Evolutionary conservation across 495 filamentous ascomycete species (phyloP).

Genomic region (Penicillium arizonense): DNA sequence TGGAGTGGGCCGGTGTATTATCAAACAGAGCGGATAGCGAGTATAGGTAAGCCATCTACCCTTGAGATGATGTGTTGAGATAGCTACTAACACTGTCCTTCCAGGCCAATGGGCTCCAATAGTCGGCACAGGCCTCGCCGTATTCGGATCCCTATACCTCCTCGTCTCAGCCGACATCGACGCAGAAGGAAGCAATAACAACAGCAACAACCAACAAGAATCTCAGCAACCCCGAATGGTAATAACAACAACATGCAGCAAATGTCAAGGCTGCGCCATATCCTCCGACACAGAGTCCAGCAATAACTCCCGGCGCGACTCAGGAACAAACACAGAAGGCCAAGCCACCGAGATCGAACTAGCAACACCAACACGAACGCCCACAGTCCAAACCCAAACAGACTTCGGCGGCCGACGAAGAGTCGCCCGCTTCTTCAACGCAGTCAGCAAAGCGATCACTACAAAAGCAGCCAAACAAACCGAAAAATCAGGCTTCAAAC

Average conservation of each 20-base stretch:
- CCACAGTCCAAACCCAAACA: constrained; percentile 8
- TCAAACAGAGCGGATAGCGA: constrained; percentile 55
- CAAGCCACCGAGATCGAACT: not conserved
- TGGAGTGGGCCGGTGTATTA: constrained; percentile 47
- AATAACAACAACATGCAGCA: constrained; percentile 6
- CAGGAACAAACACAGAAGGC: not conserved
- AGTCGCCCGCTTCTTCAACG: constrained; percentile 36
- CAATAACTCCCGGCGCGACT: not conserved
- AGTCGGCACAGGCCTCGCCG: constrained; percentile 52
- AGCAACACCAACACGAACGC: not conserved
- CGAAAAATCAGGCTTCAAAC: constrained; percentile 46
- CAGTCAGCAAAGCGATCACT: constrained; percentile 35
- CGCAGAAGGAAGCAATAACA: constrained; percentile 14
- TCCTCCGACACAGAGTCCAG: not conserved
- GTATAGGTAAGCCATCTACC: constrained; percentile 42
- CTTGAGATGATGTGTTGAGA: not conserved
- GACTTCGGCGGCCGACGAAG: constrained; percentile 35
- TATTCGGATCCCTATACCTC: constrained; percentile 53
- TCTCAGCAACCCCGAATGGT: constrained; percentile 1
- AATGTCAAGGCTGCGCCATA: constrained; percentile 1
- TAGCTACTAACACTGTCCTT: not conserved
- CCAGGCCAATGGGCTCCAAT: constrained; percentile 57
- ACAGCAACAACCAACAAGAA: not conserved
- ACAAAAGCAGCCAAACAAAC: constrained; percentile 38
- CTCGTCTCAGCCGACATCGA: constrained; percentile 37